These are phyloP conservation scores for Podospora fimiseda DNA, from an alignment of 495 filamentous ascomycete species.

Conservation along the genomic window DNA sequence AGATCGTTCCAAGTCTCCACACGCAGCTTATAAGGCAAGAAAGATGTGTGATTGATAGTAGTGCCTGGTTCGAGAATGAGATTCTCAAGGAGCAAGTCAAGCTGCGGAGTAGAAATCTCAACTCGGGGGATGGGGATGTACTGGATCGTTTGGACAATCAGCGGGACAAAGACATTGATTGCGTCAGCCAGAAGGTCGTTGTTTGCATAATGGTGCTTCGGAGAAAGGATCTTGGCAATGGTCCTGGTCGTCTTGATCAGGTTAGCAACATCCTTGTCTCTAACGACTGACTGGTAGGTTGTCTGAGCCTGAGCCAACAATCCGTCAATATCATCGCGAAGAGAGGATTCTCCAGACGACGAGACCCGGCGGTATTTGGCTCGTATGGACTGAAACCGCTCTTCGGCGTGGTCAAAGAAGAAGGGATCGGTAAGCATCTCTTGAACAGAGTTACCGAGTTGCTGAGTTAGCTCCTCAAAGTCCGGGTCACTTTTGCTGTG, in stretches of 20 bases:
- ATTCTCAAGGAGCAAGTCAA: conserved; percentile 85
- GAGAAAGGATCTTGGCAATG: conserved; percentile 62
- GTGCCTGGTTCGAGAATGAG: conserved; percentile 82
- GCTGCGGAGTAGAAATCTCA: conserved; percentile 72
- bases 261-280: conserved; percentile 64
- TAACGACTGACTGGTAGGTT: conserved; percentile 59
- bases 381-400: conserved; percentile 67
- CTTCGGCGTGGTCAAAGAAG: conserved; percentile 65
- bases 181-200: conserved; percentile 65
- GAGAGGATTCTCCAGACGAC: conserved; percentile 48
- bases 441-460: conserved; percentile 65
- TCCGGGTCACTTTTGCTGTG: conserved; percentile 74
- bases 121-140: conserved; percentile 84
- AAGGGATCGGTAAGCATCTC: conserved; percentile 80
- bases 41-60: conserved; percentile 79
- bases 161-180: conserved; percentile 71
- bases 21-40: conserved; percentile 78
- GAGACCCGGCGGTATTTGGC: conserved; percentile 58
- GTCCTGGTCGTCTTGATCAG: conserved; percentile 56
- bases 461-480: conserved; percentile 70
- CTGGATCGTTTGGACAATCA: conserved; percentile 68
- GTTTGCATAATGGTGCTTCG: conserved; percentile 48
- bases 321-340: conserved; percentile 67
- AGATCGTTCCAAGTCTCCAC: conserved; percentile 80
- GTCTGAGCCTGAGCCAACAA: conserved; percentile 62